These are phyloP conservation scores for Globisporangium alternatum DNA, from an alignment of 352 stramenopile species.

Conservation along the genomic window DNA sequence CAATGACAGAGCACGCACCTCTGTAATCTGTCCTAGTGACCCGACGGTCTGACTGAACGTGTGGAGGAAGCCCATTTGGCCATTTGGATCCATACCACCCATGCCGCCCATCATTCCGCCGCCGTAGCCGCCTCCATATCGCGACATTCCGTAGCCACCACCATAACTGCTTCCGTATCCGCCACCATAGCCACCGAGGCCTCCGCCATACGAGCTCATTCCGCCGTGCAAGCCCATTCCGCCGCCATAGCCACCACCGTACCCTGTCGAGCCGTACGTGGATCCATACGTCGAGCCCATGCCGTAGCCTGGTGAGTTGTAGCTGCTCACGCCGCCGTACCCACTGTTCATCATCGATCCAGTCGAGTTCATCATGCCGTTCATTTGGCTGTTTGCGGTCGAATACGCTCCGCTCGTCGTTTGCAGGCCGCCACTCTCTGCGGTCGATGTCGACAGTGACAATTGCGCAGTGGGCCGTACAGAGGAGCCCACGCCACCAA, in stretches of 20 bases:
- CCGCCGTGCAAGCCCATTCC: slow-evolving; percentile 29
- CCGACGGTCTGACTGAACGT: slow-evolving; percentile 72
- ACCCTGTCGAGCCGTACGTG: slow-evolving; percentile 9
- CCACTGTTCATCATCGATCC: slow-evolving; percentile 18
- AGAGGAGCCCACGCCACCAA: background rate
- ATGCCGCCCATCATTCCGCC: slow-evolving; percentile 26
- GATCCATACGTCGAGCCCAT: slow-evolving; percentile 8
- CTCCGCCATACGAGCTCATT: slow-evolving; percentile 27
- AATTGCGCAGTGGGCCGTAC: background rate
- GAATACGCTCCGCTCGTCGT: slow-evolving; percentile 10
- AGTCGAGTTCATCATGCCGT: slow-evolving; percentile 14
- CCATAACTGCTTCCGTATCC: slow-evolving; percentile 33
- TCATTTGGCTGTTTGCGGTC: slow-evolving; percentile 6
- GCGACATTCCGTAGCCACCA: slow-evolving; percentile 33
- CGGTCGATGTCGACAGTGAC: background rate
- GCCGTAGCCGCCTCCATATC: slow-evolving; percentile 26
- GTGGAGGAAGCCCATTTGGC: slow-evolving; percentile 51
- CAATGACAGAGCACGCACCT: slow-evolving; percentile 25
- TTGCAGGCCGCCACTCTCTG: slow-evolving; percentile 3
- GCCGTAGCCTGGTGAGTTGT: slow-evolving; percentile 27
- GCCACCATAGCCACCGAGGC: slow-evolving; percentile 23
- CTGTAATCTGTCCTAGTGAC: slow-evolving; percentile 70
- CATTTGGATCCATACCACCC: slow-evolving; percentile 44
- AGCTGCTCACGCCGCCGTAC: slow-evolving; percentile 20
- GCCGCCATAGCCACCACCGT: slow-evolving; percentile 21